Base-by-base conservation (phyloP, 257 asterid genomes). In the Scutellaria minor region DNA sequence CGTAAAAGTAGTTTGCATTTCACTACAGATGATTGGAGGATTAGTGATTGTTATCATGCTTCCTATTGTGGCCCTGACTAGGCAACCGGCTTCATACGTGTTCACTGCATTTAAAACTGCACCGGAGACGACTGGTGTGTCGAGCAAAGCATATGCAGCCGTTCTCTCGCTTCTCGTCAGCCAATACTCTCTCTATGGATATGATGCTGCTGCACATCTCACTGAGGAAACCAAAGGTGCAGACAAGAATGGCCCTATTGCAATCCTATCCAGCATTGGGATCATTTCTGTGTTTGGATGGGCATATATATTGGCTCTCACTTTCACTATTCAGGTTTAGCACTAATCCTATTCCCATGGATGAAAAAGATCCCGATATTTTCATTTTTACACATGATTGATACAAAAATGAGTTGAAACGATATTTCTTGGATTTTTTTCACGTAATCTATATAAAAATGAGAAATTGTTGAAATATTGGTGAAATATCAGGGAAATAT, bases 151-250 rank as follows among this genome's bases (percentile, higher is more conserved):
- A 9, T 83, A 83, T 20, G 82, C 85, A 1, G 79, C 75, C 20
- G 47, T 85, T 54, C 69, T 85, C 4, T 20, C 87, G 40, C 75
- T 82, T 53, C 78, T 82, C 0, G 74, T 80, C 64, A 80, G 85
- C 44, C 78, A 80, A 61, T 85, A 80, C 54, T 80, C 82, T 47
- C 80, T 83, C 0, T 82, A 78, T 41, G 87, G 85, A 15, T 85
- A 82, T 9, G 89, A 85, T 64, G 78, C 86, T 13, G 89, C 87
- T 0, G 86, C 89, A 37, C 87, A 83, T 66, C 56, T 85, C 14
- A 83, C 84, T 37, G 87, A 86, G 51, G 88, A 81, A 81, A 86
- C 90, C 1, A 79, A 77, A 64, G 90, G 68, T 6, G 82, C 88
- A 3, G 86, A 85, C 6, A 79, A 78, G 71, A 79, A 75, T 66